phyloP scores from a whole-genome alignment of 176 grass and related monocot genomes.

The Metroxylon sagu region DNA sequence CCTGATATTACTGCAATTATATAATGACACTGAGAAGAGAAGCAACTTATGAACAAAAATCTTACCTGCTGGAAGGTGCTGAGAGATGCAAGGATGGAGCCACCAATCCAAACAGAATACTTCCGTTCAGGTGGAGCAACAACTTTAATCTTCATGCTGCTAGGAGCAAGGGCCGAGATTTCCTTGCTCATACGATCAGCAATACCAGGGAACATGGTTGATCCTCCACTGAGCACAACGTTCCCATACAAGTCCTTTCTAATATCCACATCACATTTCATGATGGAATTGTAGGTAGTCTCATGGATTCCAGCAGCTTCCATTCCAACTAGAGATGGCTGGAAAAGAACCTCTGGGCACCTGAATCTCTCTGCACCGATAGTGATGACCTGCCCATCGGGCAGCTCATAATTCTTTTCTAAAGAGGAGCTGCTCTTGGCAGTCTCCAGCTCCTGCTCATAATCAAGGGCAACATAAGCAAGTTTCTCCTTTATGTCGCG shows the following conservation, averaged over 20 bases:
- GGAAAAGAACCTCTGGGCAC: constrained; percentile 80
- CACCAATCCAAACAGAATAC: constrained; percentile 89
- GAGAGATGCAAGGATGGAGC: constrained; percentile 73
- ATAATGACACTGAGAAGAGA: too few relatives aligned
- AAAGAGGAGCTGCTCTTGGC: constrained; percentile 64
- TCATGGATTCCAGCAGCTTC: constrained; percentile 70
- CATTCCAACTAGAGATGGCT: constrained; percentile 71
- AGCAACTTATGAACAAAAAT: not conserved
- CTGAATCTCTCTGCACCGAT: constrained; percentile 76
- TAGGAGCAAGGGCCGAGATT: constrained; percentile 66
- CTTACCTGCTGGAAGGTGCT: constrained; percentile 82
- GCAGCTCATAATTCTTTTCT: constrained; percentile 80
- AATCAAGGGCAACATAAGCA: constrained; percentile 73
- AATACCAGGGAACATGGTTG: constrained; percentile 86
- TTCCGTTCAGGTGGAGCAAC: constrained; percentile 81
- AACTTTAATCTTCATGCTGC: constrained; percentile 90
- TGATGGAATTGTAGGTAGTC: constrained; percentile 89
- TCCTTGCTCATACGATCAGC: constrained; percentile 87
- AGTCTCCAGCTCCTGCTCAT: constrained; percentile 61
- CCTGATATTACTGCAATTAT: too few relatives aligned
- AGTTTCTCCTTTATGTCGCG: constrained; percentile 92
- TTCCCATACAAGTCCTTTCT: constrained; percentile 79
- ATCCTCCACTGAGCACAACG: constrained; percentile 68
- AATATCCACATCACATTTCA: constrained; percentile 90
- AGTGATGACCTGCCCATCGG: constrained; percentile 78